These are phyloP conservation scores for Axilococcus clingmanii DNA, from an alignment of 139 green algal genomes.

Conservation along the genomic window DNA sequence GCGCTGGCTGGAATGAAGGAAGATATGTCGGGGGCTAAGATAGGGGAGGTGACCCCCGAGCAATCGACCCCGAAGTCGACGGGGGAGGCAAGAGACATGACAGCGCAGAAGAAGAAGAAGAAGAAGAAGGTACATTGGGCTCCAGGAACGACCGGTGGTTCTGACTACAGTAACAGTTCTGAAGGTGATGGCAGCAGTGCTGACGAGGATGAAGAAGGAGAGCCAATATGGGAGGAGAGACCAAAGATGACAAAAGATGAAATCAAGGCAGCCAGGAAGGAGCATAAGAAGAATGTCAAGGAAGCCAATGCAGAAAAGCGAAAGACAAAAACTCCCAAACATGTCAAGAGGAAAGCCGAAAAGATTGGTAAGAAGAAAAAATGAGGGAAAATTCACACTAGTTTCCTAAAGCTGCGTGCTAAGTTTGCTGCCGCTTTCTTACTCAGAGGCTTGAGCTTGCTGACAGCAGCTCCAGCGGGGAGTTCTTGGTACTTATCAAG, in stretches of 20 bases:
- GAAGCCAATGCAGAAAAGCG: conserved; percentile 76
- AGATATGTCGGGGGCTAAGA: conserved; percentile 65
- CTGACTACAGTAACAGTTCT: conserved; percentile 3
- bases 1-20: conserved; percentile 66
- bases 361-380: conserved; percentile 49
- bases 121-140: background rate
- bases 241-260: conserved; percentile 41
- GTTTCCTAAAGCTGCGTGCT: too few species aligned
- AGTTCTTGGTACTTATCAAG: too few species aligned
- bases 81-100: conserved; percentile 5
- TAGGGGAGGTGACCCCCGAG: background rate
- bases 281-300: conserved; percentile 73
- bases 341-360: conserved; percentile 79
- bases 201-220: conserved; percentile 14
- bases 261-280: conserved; percentile 42
- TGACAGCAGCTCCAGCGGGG: too few species aligned
- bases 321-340: conserved; percentile 88
- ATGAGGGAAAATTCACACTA: too few species aligned
- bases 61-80: background rate
- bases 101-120: background rate
- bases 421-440: too few species aligned
- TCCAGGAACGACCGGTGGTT: background rate
- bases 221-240: conserved; percentile 26
- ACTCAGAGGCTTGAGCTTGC: too few species aligned
- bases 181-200: conserved; percentile 6